These are phyloP conservation scores for Solanum chilense DNA, from an alignment of 257 asterid genomes.

Conservation along the genomic window DNA sequence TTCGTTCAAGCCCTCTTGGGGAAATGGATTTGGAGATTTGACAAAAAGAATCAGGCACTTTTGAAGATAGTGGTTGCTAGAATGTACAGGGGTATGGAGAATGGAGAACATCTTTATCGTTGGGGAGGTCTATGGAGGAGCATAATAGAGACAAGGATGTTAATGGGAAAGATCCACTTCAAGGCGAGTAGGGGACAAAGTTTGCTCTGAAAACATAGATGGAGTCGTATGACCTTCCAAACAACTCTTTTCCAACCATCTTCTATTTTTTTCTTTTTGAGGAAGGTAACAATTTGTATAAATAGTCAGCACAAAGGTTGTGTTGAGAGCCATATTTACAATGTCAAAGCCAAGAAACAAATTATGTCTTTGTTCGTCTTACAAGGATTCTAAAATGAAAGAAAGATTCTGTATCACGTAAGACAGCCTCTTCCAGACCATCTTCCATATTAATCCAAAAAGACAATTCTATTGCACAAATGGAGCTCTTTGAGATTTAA, in stretches of 20 bases:
- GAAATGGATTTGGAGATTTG: background rate
- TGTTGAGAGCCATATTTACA: background rate
- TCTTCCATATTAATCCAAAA: background rate
- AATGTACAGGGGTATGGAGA: background rate
- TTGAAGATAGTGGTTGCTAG: background rate
- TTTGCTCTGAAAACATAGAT: background rate
- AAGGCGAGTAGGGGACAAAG: background rate
- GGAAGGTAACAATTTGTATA: background rate
- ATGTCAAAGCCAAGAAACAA: background rate
- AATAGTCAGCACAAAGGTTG: background rate
- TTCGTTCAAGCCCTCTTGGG: background rate
- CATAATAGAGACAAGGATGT: background rate
- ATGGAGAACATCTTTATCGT: background rate
- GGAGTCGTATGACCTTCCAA: background rate
- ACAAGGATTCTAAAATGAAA: background rate
- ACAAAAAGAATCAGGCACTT: background rate
- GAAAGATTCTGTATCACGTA: background rate
- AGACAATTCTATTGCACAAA: background rate
- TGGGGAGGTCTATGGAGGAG: background rate
- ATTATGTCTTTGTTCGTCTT: background rate
- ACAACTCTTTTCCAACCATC: background rate
- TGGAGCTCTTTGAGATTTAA: background rate
- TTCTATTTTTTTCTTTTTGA: background rate
- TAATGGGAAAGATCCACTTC: background rate
- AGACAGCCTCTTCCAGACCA: background rate